Conservation (phyloP, 192 early-diverging fungal species). For the Coemansia sp. region DNA sequence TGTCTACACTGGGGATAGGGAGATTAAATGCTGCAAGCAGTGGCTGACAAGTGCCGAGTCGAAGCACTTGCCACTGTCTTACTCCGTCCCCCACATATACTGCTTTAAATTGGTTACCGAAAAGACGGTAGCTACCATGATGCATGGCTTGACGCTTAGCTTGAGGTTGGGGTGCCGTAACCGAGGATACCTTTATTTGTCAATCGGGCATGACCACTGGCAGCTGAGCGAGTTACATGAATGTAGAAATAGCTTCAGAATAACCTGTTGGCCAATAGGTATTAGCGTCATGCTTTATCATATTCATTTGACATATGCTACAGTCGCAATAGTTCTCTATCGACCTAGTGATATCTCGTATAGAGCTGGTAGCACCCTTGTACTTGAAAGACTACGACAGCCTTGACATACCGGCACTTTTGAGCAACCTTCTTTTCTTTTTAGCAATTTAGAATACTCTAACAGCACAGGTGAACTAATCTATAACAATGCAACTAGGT, state of each 20-base stretch:
- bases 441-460: background rate
- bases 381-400: background rate
- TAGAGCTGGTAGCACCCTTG: background rate
- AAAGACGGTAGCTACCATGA: background rate
- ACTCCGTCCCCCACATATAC: background rate
- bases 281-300: background rate
- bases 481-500: background rate
- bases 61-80: background rate
- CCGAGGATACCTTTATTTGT: background rate
- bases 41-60: background rate
- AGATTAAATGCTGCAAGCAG: background rate
- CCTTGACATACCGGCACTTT: no score
- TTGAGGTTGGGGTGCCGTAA: background rate
- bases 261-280: background rate
- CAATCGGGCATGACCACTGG: background rate
- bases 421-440: background rate
- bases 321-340: background rate
- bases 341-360: background rate
- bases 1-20: background rate
- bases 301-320: background rate
- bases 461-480: background rate
- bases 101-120: background rate
- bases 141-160: background rate
- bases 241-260: background rate
- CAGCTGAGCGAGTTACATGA: background rate